phyloP scores from a whole-genome alignment of 2,329 filamentous ascomycete species.

The Septoria petroselini region DNA sequence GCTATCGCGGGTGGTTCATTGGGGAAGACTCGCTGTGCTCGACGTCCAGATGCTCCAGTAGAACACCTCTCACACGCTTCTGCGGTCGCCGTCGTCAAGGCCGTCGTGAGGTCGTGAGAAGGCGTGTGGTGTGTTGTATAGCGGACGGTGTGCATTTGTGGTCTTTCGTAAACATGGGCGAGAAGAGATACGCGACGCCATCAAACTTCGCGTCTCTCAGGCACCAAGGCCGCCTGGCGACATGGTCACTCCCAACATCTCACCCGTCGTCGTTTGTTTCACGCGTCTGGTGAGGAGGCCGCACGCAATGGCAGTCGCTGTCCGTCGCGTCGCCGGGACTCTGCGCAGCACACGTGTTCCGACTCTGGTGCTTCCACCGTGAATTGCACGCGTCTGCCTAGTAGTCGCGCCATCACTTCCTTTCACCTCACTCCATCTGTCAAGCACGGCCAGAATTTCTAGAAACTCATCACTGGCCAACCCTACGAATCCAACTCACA shows the following conservation, averaged over 20 bases:
- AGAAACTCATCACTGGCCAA: neutral
- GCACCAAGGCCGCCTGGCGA: no score
- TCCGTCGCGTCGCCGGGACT: neutral
- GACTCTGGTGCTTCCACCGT: constrained; percentile 11
- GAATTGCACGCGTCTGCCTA: constrained; percentile 7
- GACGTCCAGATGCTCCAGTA: no score
- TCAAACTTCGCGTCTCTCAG: neutral
- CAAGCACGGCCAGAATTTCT: neutral
- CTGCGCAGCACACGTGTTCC: constrained; percentile 9
- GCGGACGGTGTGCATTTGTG: no score
- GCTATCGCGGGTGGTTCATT: neutral
- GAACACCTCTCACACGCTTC: no score
- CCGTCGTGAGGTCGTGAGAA: constrained; percentile 4
- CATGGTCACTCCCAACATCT: no score
- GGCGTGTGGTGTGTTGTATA: no score
- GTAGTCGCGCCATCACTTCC: neutral
- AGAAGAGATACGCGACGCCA: neutral
- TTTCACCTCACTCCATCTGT: constrained; percentile 44
- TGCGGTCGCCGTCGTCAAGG: neutral
- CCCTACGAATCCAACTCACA: no score
- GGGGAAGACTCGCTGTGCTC: neutral
- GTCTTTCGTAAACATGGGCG: neutral
- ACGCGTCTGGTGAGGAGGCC: constrained; percentile 1
- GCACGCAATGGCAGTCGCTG: neutral
- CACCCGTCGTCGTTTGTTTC: no score